phyloP scores from a whole-genome alignment of 805 yeast genomes.

The Candida silvicultrix region DNA sequence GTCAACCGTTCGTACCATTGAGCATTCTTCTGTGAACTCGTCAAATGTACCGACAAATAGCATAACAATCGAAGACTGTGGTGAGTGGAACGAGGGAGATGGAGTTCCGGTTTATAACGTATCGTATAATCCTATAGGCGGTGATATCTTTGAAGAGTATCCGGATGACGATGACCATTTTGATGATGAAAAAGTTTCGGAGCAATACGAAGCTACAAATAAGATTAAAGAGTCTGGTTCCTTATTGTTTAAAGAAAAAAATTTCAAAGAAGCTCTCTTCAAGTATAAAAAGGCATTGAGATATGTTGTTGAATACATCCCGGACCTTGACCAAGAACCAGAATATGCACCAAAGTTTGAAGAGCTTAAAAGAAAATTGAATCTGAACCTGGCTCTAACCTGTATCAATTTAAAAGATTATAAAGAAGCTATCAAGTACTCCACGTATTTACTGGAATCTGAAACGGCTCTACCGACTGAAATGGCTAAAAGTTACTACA shows the following conservation, averaged over 20 bases:
- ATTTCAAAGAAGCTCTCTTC: constrained; percentile 43
- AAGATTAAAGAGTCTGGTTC: constrained; percentile 67
- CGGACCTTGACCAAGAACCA: constrained; percentile 58
- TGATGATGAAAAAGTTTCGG: constrained; percentile 48
- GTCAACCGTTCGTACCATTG: constrained; percentile 62
- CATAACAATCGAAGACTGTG: constrained; percentile 51
- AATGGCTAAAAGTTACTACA: constrained; percentile 50
- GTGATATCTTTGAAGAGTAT: constrained; percentile 68
- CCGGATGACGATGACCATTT: constrained; percentile 68
- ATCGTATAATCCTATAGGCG: constrained; percentile 52
- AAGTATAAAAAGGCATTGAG: constrained; percentile 64
- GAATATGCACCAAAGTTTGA: constrained; percentile 43
- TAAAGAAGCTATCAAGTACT: constrained; percentile 44
- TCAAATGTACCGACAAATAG: constrained; percentile 35
- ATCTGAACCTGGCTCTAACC: constrained; percentile 51
- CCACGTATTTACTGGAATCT: constrained; percentile 50
- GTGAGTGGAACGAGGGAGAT: constrained; percentile 50
- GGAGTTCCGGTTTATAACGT: constrained; percentile 58
- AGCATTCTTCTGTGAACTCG: constrained; percentile 39
- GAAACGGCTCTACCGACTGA: constrained; percentile 32
- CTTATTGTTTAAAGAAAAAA: constrained; percentile 46
- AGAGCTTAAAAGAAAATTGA: constrained; percentile 34
- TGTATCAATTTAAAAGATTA: constrained; percentile 43
- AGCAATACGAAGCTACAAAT: constrained; percentile 42
- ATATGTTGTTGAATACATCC: constrained; percentile 65